phyloP scores from a whole-genome alignment of 1,284 basidiomycete species.

The Fomitopsis schrenkii region DNA sequence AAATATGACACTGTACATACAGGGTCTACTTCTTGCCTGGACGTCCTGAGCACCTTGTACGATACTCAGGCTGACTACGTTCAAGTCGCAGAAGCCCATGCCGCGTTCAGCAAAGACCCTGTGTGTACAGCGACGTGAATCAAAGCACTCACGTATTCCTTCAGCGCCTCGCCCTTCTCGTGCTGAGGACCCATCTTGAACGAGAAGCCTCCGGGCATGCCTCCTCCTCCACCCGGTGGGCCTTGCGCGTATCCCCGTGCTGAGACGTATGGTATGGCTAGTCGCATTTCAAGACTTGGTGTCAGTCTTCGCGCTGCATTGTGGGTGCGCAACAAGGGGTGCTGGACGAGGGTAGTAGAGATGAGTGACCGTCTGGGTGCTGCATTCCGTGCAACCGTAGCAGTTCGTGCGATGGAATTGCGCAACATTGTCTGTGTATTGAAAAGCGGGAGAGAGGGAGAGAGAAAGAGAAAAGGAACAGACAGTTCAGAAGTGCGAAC shows the following conservation, averaged over 20 bases:
- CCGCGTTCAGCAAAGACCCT: conserved; percentile 2
- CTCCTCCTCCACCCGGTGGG: conserved; percentile 33
- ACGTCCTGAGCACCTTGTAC: neutral
- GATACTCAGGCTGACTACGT: neutral
- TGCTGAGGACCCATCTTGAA: conserved; percentile 52
- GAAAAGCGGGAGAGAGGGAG: neutral
- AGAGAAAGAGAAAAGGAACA: neutral
- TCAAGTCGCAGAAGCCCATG: neutral
- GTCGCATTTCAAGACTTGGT: neutral
- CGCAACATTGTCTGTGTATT: neutral
- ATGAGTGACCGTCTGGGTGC: neutral
- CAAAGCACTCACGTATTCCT: conserved; percentile 68
- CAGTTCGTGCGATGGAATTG: neutral
- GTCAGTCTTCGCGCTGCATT: neutral
- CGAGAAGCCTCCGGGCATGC: conserved; percentile 42
- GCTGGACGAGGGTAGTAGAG: conserved; percentile 1
- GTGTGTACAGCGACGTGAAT: neutral
- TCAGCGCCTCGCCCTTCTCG: conserved; percentile 78
- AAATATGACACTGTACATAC: neutral
- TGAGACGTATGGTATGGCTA: neutral
- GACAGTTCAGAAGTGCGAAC: neutral
- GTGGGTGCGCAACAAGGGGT: neutral
- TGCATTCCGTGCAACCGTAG: neutral
- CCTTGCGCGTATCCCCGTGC: conserved; percentile 29
- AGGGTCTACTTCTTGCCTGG: neutral